Conservation (phyloP, 2,329 filamentous ascomycete species). For the Pseudogymnoascus sp. region DNA sequence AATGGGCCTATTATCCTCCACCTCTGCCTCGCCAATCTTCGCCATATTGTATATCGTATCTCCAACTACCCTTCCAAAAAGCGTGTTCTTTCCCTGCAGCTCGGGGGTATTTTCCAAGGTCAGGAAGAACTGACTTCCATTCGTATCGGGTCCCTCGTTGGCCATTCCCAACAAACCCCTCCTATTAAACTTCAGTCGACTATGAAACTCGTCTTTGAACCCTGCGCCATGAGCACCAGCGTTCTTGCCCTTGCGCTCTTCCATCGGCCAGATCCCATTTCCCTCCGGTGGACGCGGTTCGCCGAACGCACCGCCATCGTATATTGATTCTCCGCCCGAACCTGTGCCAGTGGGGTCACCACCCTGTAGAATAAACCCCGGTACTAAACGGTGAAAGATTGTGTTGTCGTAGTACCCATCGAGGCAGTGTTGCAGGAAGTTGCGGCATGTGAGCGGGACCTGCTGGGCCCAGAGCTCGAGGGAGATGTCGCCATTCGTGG, state of each 20-base stretch:
- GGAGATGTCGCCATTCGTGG: constrained; percentile 78
- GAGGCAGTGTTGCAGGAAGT: constrained; percentile 90
- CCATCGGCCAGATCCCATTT: constrained; percentile 43
- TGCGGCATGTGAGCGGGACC: constrained; percentile 81
- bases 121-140: constrained; percentile 96
- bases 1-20: constrained; percentile 73
- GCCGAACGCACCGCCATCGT: constrained; percentile 68
- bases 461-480: constrained; percentile 95
- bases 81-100: constrained; percentile 79
- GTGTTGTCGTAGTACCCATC: constrained; percentile 94
- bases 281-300: constrained; percentile 29
- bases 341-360: constrained; percentile 92
- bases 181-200: constrained; percentile 83
- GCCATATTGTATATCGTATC: constrained; percentile 95
- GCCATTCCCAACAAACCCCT: constrained; percentile 93
- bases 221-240: constrained; percentile 50
- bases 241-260: constrained; percentile 53
- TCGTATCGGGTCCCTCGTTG: constrained; percentile 74
- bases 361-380: constrained; percentile 88
- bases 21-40: constrained; percentile 83
- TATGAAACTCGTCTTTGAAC: constrained; percentile 83
- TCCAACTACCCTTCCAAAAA: constrained; percentile 86
- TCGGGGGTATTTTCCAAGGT: constrained; percentile 80
- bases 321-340: constrained; percentile 84
- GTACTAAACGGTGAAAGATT: constrained; percentile 86